Evolutionary conservation across 139 green algal species (phyloP).

Genomic region (Chlorella vulgaris): DNA sequence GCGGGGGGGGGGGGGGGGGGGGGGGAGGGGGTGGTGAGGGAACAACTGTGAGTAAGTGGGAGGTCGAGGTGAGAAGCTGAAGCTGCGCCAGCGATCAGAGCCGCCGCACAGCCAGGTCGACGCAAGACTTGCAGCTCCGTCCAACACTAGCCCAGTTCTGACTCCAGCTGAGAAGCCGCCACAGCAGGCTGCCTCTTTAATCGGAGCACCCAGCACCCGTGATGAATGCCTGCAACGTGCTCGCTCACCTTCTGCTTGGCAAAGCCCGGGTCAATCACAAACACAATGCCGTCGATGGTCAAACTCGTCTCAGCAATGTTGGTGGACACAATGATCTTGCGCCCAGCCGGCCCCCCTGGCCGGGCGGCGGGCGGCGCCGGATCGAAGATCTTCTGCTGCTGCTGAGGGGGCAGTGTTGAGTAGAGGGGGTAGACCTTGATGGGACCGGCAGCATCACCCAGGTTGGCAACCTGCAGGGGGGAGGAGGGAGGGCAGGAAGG

Average conservation of each 20-base stretch:
- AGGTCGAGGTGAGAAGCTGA: no score
- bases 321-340: conserved; percentile 98
- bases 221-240: background rate
- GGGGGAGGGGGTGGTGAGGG: background rate
- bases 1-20: background rate
- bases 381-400: conserved; percentile 98
- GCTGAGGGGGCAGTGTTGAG: conserved; percentile 93
- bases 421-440: conserved; percentile 97
- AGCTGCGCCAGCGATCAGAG: no score
- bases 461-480: conserved; percentile 25
- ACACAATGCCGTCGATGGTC: conserved; percentile 99
- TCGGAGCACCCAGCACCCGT: background rate
- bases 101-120: no score
- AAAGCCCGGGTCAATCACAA: conserved; percentile 97
- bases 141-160: no score
- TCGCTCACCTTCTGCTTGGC: conserved; percentile 96
- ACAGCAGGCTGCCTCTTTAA: no score
- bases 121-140: no score
- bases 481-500: background rate
- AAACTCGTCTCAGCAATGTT: conserved; percentile 99
- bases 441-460: conserved; percentile 70
- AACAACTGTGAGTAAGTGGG: background rate
- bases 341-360: conserved; percentile 73
- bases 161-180: no score
- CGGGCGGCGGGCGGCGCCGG: conserved; percentile 62